phyloP scores from a whole-genome alignment of 768 basidiomycete genomes.

The Trametes cubensis region DNA sequence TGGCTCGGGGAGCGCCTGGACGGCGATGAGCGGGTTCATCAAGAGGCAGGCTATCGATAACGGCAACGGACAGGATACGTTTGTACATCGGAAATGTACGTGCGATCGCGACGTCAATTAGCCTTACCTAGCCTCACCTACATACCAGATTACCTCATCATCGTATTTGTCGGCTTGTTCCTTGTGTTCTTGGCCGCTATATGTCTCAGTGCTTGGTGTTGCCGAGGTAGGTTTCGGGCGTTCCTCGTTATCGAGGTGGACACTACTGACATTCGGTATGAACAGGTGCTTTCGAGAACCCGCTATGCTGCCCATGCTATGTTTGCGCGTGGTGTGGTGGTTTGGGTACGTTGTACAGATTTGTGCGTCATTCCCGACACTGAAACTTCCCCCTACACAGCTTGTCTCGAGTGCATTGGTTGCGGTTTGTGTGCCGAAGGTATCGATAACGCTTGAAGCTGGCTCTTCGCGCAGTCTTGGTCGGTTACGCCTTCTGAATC shows the following conservation, averaged over 20 bases:
- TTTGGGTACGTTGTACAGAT: slow-evolving; percentile 32
- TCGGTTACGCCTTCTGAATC: not conserved
- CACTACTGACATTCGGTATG: not conserved
- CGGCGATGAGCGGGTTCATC: slow-evolving; percentile 15
- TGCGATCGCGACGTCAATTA: not conserved
- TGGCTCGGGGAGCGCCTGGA: slow-evolving; percentile 18
- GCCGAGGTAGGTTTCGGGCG: slow-evolving; percentile 52
- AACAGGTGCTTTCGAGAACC: slow-evolving; percentile 45
- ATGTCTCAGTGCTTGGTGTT: slow-evolving; percentile 69
- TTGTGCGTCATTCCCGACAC: not conserved
- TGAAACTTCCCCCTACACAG: slow-evolving; percentile 26
- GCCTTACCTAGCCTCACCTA: not conserved
- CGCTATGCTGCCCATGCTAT: slow-evolving; percentile 71
- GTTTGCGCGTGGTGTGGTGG: slow-evolving; percentile 75
- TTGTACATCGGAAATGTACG: slow-evolving; percentile 19
- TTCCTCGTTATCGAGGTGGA: not conserved
- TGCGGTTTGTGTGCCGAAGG: slow-evolving; percentile 69
- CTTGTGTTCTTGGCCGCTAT: slow-evolving; percentile 56
- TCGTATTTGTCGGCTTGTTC: slow-evolving; percentile 65
- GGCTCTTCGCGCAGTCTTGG: too few species aligned
- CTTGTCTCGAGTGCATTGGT: slow-evolving; percentile 69
- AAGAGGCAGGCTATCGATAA: slow-evolving; percentile 19
- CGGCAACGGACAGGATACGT: slow-evolving; percentile 2
- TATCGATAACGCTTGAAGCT: slow-evolving; percentile 27
- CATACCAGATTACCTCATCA: slow-evolving; percentile 58